These are phyloP conservation scores for Cyberlindnera xylosilytica DNA, from an alignment of 805 yeast genomes.

Conservation along the genomic window DNA sequence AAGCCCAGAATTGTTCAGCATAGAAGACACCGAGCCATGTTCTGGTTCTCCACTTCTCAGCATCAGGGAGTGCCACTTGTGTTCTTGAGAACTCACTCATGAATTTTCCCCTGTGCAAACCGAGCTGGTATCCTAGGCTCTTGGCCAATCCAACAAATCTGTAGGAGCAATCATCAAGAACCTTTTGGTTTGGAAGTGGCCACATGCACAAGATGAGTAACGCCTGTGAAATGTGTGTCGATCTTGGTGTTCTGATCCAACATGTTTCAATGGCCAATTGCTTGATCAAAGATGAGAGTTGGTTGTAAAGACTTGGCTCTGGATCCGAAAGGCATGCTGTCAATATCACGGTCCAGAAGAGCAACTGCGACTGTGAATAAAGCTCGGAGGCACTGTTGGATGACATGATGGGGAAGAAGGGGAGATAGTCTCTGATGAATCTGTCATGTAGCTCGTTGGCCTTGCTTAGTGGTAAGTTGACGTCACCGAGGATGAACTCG, in stretches of 20 bases:
- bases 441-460: constrained; percentile 71
- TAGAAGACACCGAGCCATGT: constrained; percentile 89
- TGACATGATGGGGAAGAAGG: constrained; percentile 75
- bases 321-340: constrained; percentile 87
- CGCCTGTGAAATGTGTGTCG: constrained; percentile 92
- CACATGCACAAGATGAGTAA: constrained; percentile 78
- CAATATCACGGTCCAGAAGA: constrained; percentile 88
- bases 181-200: constrained; percentile 93
- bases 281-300: constrained; percentile 72
- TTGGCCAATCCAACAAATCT: constrained; percentile 87
- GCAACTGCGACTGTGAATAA: constrained; percentile 75
- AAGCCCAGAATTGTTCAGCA: constrained; percentile 88
- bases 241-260: constrained; percentile 90
- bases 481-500: constrained; percentile 77
- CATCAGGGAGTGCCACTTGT: constrained; percentile 83
- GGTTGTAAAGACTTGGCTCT: constrained; percentile 75
- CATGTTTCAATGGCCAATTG: constrained; percentile 89
- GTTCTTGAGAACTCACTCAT: constrained; percentile 88
- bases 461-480: constrained; percentile 57
- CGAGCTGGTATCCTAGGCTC: constrained; percentile 77
- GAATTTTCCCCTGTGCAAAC: constrained; percentile 88
- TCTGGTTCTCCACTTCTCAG: constrained; percentile 91
- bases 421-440: constrained; percentile 65
- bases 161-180: constrained; percentile 87
- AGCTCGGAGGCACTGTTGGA: constrained; percentile 71